These are phyloP conservation scores for Actinomortierella ambigua DNA, from an alignment of 371 early-diverging fungal species.

Conservation along the genomic window DNA sequence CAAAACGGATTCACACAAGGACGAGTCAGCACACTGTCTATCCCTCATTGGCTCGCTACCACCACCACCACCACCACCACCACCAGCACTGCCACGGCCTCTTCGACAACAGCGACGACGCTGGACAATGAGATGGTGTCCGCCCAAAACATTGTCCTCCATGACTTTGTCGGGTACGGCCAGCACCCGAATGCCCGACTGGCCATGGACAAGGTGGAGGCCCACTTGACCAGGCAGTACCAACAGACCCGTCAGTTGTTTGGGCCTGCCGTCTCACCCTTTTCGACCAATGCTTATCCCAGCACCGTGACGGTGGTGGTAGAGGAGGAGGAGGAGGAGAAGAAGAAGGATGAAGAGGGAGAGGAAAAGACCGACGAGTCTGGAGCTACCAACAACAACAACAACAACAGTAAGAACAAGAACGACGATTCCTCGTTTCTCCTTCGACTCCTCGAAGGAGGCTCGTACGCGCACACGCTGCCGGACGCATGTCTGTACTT, in stretches of 20 bases:
- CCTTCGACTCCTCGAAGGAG: constrained; percentile 59
- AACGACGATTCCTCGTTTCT: constrained; percentile 58
- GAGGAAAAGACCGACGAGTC: constrained; percentile 30
- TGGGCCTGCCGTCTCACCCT: constrained; percentile 24
- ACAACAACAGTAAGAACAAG: no score
- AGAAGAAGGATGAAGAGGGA: no score
- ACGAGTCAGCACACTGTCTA: constrained; percentile 31
- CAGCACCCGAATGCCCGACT: constrained; percentile 26
- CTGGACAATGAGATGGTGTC: constrained; percentile 12
- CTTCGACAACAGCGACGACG: not conserved
- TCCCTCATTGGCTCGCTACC: constrained; percentile 33
- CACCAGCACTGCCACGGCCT: not conserved
- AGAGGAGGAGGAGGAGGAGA: not conserved
- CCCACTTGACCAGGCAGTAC: constrained; percentile 29
- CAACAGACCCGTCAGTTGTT: constrained; percentile 25
- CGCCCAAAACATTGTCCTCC: constrained; percentile 35
- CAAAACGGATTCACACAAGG: not conserved
- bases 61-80: not conserved
- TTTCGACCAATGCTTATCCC: constrained; percentile 13
- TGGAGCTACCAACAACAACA: no score
- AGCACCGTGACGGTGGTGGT: not conserved
- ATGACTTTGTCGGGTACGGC: constrained; percentile 46
- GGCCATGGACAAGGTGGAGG: constrained; percentile 34
- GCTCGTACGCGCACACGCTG: constrained; percentile 67
- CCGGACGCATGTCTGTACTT: constrained; percentile 91